A percentile compares a stretch with the other conserved stretches of the same genome.
Conservation (phyloP, 805 yeast genomes). For the Candida ovalis region DNA sequence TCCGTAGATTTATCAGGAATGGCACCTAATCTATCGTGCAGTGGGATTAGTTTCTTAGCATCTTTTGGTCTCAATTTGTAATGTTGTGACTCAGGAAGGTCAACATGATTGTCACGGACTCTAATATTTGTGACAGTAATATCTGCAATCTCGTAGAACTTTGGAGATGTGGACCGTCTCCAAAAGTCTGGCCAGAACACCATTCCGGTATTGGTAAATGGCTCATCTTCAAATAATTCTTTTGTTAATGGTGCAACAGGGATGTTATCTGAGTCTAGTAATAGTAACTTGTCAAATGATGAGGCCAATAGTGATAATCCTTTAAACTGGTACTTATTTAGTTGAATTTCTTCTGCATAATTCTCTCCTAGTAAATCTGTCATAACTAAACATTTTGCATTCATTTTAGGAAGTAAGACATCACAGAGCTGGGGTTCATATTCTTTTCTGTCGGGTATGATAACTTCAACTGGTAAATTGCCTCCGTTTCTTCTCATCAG, state of each 20-base stretch:
- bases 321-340: constrained; percentile 34
- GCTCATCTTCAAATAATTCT: constrained; percentile 40
- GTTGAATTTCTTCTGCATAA: constrained; percentile 19
- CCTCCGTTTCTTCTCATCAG: constrained; percentile 46
- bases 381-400: constrained; percentile 39
- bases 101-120: constrained; percentile 32
- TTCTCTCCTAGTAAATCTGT: constrained; percentile 35
- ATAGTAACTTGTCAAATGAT: constrained; percentile 43
- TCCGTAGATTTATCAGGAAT: constrained; percentile 62
- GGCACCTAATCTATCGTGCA: constrained; percentile 57
- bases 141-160: constrained; percentile 52
- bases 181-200: constrained; percentile 68
- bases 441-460: constrained; percentile 35
- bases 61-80: constrained; percentile 15
- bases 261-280: constrained; percentile 44
- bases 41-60: constrained; percentile 34
- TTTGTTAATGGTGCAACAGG: constrained; percentile 52
- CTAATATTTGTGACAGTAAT: constrained; percentile 33
- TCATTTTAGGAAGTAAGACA: constrained; percentile 33
- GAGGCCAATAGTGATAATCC: constrained; percentile 40
- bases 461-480: constrained; percentile 42
- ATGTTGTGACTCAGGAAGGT: constrained; percentile 18
- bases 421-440: constrained; percentile 39
- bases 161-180: constrained; percentile 62
- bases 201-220: constrained; percentile 43